phyloP scores from a whole-genome alignment of 116 monocot species.

The Cymodocea nodosa region DNA sequence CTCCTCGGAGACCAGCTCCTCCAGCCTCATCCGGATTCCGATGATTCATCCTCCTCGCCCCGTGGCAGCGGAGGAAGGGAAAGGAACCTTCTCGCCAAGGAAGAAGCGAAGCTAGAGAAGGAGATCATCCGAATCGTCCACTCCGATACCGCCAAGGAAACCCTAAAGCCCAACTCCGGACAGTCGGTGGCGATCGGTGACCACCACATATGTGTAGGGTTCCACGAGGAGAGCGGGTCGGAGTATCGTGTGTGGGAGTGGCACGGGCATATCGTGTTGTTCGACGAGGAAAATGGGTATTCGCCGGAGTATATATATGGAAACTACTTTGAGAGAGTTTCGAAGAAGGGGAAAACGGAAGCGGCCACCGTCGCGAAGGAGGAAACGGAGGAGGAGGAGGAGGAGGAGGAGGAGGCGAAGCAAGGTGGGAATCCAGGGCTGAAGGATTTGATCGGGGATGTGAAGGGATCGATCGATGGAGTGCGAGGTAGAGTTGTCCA shows the following conservation, averaged over 20 bases:
- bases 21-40: slow-evolving; percentile 7
- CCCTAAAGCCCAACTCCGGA: slow-evolving; percentile 78
- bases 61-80: slow-evolving; percentile 7
- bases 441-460: slow-evolving; percentile 57
- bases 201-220: slow-evolving; percentile 75
- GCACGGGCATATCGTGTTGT: slow-evolving; percentile 95
- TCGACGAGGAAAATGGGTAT: slow-evolving; percentile 76
- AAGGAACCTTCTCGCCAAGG: slow-evolving; percentile 41
- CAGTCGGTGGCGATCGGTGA: slow-evolving; percentile 77
- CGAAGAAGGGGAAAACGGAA: slow-evolving; percentile 9
- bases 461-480: slow-evolving; percentile 7
- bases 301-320: slow-evolving; percentile 88
- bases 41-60: slow-evolving; percentile 10
- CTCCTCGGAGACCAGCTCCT: slow-evolving; percentile 29
- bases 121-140: slow-evolving; percentile 67
- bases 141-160: slow-evolving; percentile 35
- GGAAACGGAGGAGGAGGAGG: slow-evolving; percentile 5
- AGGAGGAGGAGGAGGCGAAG: slow-evolving; percentile 6
- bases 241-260: slow-evolving; percentile 91
- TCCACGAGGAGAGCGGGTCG: slow-evolving; percentile 51
- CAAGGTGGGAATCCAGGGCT: slow-evolving; percentile 39
- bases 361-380: slow-evolving; percentile 9
- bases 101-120: slow-evolving; percentile 79
- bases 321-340: slow-evolving; percentile 71
- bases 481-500: slow-evolving; percentile 7